Base-by-base conservation (phyloP, 1,139 yeast genomes). In the Yamadazyma atlantica region DNA sequence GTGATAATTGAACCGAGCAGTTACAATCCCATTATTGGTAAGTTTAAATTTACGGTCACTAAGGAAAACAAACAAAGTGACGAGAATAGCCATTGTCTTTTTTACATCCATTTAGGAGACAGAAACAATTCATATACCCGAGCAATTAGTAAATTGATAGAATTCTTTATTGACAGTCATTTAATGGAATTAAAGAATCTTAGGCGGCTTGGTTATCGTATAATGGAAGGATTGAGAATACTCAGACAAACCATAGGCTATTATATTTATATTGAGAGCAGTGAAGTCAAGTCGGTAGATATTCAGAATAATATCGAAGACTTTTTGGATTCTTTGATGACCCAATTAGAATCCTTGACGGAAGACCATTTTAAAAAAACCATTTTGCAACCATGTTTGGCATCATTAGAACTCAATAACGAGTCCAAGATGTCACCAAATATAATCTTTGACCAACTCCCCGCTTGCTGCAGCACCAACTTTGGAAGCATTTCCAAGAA, bases 61-160 rank as follows among this genome's bases (percentile, higher is more conserved):
- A 26, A 14, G 13, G 17, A 12, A 18, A 38, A 36, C 17, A 14
- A 27, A 6, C 8, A 17, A 10, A 23, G 28, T 8, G 14, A 18
- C 3, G 30, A 30, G 17, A 41, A 37, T 15, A 40, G 32, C 14
- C 44, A 37, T 21, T 46, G 49, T 33, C 42, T 41, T 32, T 40
- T 67, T 46, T 82, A 74, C 48, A 55, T 80, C 24, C 85, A 82
- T 54, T 60, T 80, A 1, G 86, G 86, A 0, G 36, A 45, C 2
- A 58, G 82, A 38, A 52, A 56, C 2, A 66, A 71, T 45, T 28
- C 40, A 0, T 39, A 45, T 11, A 47, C 53, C 2, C 54, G 68
- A 34, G 55, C 76, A 0, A 41, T 78, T 37, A 68, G 80, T 0
- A 62, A 58, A 15, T 52, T 82, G 6, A 40, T 77, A 0, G 69